Conservation (phyloP, 2,329 filamentous ascomycete genomes). For the Fusarium coicis region DNA sequence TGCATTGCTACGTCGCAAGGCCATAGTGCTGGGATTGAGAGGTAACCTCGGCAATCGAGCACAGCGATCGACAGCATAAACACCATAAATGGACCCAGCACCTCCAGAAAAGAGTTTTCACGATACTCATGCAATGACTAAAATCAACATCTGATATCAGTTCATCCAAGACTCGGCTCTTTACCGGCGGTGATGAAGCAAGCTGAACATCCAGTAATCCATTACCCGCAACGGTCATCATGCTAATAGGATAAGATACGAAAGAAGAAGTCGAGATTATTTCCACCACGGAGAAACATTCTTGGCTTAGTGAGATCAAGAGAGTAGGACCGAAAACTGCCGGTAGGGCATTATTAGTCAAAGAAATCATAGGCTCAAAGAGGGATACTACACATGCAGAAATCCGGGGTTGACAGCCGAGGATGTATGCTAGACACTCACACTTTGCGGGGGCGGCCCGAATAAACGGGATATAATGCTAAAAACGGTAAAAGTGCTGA, state of each 20-base stretch:
- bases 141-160: neutral
- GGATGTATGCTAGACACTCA: neutral
- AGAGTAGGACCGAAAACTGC: constrained; percentile 9
- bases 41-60: neutral
- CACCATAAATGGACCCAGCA: neutral
- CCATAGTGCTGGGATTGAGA: neutral
- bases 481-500: neutral
- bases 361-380: neutral
- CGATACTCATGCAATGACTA: neutral
- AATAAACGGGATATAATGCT: neutral
- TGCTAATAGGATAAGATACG: fast-evolving
- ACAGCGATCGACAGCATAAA: neutral
- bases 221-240: fast-evolving
- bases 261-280: neutral
- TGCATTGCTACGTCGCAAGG: neutral
- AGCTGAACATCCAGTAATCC: neutral
- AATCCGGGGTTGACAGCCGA: neutral
- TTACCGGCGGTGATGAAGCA: neutral
- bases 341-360: neutral
- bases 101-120: neutral
- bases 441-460: constrained; percentile 23
- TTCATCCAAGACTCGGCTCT: neutral
- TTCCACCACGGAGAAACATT: neutral
- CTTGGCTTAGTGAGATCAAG: neutral
- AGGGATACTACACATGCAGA: neutral